Evolutionary conservation across 129 eudicot species (phyloP), one percentile per base, ranked within the genome.

Genomic region (Lonicera japonica): DNA sequence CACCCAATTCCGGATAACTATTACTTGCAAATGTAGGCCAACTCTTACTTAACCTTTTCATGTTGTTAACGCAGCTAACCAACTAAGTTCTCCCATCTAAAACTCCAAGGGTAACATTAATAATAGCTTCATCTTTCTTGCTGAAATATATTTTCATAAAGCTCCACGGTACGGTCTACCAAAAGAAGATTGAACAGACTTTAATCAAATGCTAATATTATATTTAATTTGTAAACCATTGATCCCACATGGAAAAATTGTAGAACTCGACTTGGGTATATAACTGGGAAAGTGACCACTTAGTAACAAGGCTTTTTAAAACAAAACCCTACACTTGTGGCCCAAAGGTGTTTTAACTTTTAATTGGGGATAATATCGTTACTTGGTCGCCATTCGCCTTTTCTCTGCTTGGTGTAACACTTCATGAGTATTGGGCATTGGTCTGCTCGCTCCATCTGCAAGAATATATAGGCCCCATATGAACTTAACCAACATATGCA

Each of bases 11-110:
- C 12, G 53, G 61, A 41, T 14, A 8, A 54, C 53, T 65, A 13
- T 36, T 61, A 0, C 19, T 8, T 13, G 36, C 70, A 63, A 71
- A 71, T 22, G 22, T 3, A 3, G 1, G 46, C 66, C 70, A 71
- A 11, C 70, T 70, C 36, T 46, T 8, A 6, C 21, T 5, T 0
- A 58, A 5, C 0, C 6, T 46, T 22, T 21, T 8, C 13, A 11
- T 17, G 8, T 34, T 16, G 11, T 40, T 11, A 17, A 0, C 22
- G 50, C 20, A 66, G 13, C 3, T 7, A 39, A 23, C 71, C 40
- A 8, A 0, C 71, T 63, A 43, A 43, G 50, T 43, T 43, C 50
- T 43, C 1, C 16, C 36, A n/a, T n/a, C 10, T 11, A 11, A 43
- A 43, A 43, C 50, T 14, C 2, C 1, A 8, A 43, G 5, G 8